phyloP scores from a whole-genome alignment of 176 grass and related monocot genomes.

The Zoysia pacifica region DNA sequence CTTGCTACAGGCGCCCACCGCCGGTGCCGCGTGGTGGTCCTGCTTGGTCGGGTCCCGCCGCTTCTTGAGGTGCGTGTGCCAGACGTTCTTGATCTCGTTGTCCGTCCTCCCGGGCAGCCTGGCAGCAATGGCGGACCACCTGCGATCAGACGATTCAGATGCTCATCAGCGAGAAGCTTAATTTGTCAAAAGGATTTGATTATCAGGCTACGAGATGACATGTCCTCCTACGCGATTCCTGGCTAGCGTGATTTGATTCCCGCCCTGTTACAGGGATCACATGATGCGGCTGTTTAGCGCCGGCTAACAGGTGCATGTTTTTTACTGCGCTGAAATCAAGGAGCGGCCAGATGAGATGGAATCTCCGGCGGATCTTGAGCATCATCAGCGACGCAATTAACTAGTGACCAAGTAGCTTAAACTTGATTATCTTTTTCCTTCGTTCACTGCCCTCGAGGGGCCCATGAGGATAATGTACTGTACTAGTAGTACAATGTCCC shows the following conservation, averaged over 20 bases:
- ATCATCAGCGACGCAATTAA: slow-evolving; percentile 45
- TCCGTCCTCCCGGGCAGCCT: slow-evolving; percentile 75
- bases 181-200: background rate
- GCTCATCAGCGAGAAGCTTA: slow-evolving; percentile 12
- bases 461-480: slow-evolving; percentile 35
- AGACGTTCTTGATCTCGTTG: slow-evolving; percentile 97
- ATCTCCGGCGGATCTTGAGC: slow-evolving; percentile 47
- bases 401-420: slow-evolving; percentile 28
- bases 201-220: background rate
- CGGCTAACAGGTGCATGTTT: background rate
- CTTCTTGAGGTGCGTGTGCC: slow-evolving; percentile 96
- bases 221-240: slow-evolving; percentile 16
- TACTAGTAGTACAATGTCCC: background rate
- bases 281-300: background rate
- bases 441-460: slow-evolving; percentile 23
- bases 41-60: slow-evolving; percentile 34
- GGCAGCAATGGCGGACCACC: slow-evolving; percentile 88
- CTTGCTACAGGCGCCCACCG: background rate
- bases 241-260: slow-evolving; percentile 44
- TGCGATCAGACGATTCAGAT: slow-evolving; percentile 21
- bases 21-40: slow-evolving; percentile 6
- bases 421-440: slow-evolving; percentile 18
- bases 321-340: slow-evolving; percentile 40
- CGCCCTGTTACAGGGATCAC: background rate
- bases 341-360: slow-evolving; percentile 38